Conservation (phyloP, 352 stramenopile species). For the Globisporangium recalcitrans region DNA sequence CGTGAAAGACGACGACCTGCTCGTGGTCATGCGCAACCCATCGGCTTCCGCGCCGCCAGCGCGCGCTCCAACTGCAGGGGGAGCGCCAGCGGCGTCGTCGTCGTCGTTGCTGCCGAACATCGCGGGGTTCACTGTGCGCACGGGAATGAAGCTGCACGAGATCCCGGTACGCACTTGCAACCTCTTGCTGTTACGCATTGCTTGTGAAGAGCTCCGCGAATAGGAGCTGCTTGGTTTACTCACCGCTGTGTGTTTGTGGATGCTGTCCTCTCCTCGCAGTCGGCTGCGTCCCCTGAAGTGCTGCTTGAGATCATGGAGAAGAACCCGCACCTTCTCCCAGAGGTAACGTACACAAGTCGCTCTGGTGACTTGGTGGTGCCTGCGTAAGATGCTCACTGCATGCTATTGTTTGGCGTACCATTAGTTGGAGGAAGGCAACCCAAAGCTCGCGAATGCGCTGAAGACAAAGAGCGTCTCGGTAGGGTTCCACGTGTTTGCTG, state of each 20-base stretch:
- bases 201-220: too few relatives aligned
- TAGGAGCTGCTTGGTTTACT: neutral
- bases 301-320: constrained; percentile 82
- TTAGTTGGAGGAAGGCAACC: constrained; percentile 59
- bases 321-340: constrained; percentile 60
- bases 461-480: constrained; percentile 66
- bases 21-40: constrained; percentile 55
- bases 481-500: constrained; percentile 9
- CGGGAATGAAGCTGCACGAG: constrained; percentile 72
- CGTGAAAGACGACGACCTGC: constrained; percentile 64
- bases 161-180: constrained; percentile 71
- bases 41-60: constrained; percentile 15
- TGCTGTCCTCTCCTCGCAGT: constrained; percentile 13
- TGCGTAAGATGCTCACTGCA: neutral
- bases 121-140: constrained; percentile 31
- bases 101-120: constrained; percentile 12
- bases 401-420: neutral
- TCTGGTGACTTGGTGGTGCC: neutral
- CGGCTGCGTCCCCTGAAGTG: constrained; percentile 61
- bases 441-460: constrained; percentile 57
- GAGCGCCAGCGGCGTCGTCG: constrained; percentile 8
- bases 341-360: constrained; percentile 27
- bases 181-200: too few relatives aligned
- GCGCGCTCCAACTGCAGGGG: neutral
- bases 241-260: neutral